Evolutionary conservation across 148 eudicot genomes (phyloP), one percentile per base, ranked within the genome.

Genomic region (Camellia sinensis): DNA sequence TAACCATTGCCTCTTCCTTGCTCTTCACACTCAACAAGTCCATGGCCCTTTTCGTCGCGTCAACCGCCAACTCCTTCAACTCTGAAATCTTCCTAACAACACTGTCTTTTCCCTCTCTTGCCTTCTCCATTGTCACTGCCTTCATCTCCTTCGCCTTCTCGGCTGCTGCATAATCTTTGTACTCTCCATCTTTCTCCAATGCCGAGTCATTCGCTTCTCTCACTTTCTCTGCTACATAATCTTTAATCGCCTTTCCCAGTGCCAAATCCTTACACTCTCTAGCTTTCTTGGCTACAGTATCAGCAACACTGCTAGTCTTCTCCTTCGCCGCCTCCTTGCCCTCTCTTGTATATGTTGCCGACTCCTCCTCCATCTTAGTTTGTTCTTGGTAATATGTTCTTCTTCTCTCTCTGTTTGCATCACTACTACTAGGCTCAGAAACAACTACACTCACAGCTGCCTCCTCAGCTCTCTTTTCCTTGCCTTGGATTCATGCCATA

Each of bases 391-490:
- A 29, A 29, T 29, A 29, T 29, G 37, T 29, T 29, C 37, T 29
- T 29, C 37, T 29, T 29, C 29, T 29, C 37, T 29, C 37, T 29
- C 37, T 29, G 1, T 29, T 29, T 29, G 37, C 1, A 29, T 29
- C 37, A 29, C 37, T 1, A 29, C 37, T 29, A 29, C 37, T 29
- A 29, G 37, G 37, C 37, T 29, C 37, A 29, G 37, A 29, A 29
- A 29, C 37, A 0, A 83, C 85, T 3, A 86, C 85, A 8, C 44
- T 63, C 59, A 66, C 71, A 6, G 79, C 86, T 13, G 83, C 86
- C 4, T 14, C 84, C 57, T 81, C 87, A 10, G 82, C 87, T 3
- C 77, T 80, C 41, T 82, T 75, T 56, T 74, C 85, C 66, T 78
- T 82, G 48, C 52, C 73, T 80, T 85, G 84, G 74, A 48, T 76